Base-by-base conservation (phyloP, 495 filamentous ascomycete genomes). In the Penicillium daleae region DNA sequence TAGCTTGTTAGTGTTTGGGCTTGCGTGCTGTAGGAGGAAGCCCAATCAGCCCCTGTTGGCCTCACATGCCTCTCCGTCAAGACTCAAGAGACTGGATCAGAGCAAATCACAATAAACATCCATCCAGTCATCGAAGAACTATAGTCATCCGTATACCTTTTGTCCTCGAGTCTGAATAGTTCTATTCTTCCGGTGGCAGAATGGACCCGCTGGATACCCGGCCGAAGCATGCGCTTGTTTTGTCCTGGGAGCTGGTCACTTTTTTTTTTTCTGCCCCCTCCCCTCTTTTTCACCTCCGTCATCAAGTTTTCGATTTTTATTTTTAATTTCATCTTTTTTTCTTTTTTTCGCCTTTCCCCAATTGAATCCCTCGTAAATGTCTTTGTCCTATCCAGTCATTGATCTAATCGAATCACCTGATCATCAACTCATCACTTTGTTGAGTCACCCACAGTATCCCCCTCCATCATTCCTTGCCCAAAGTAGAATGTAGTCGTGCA, bases 161-260 rank as follows among this genome's bases (percentile, higher is more conserved):
- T 40, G 12, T 13, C 21, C 24, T 39, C 12, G 29, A 35, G 53
- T 24, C 7, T 56, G 32, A 27, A 29, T 26, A 17, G 32, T 24
- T 22, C n/a, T 26, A 17, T 24, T 22, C 29, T 29, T 50, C 19
- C 21, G 10, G 58, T 51, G 57, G 46, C 46, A 60, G 31, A 31
- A 61, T 51, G 52, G 63, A 63, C 65, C 65, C 65, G 61, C 65
- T 58, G 61, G 48, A 57, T 67, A 37, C 19, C 37, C 37, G 40
- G 39, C 22, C 58, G 21, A 60, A 54, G 32, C 37, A 32, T 42
- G 49, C 58, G 49, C 24, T 44, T 54, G 58, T 51, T 49, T 37
- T 58, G 3, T 31, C 13, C 15, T 52, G 0, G 1, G 40, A 42
- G 6, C n/a, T 48, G 39, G 37, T 57, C 27, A 35, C 17, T 7